Evolutionary conservation across 768 basidiomycete species (phyloP).

Genomic region (Trichaptum fuscoviolaceum): DNA sequence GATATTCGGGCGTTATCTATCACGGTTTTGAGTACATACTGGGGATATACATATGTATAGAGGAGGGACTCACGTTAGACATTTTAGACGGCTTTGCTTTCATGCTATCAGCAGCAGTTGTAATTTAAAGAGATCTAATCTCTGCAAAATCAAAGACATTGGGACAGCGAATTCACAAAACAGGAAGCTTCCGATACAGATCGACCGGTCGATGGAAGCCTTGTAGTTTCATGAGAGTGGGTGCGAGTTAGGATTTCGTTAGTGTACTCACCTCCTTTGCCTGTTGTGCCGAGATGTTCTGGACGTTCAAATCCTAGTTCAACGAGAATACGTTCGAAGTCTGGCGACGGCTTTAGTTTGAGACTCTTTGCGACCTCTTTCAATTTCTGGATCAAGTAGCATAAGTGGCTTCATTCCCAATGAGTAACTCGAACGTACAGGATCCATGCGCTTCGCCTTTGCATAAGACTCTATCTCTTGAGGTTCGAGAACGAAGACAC

Average conservation of each 20-base stretch:
- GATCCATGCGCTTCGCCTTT: conserved; percentile 67
- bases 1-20: conserved; percentile 74
- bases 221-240: conserved; percentile 17
- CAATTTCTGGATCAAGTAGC: conserved; percentile 36
- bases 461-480: conserved; percentile 83
- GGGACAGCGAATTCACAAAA: too few relatives aligned
- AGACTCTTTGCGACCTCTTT: conserved; percentile 60
- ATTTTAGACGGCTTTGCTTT: neutral
- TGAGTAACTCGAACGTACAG: conserved; percentile 29
- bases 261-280: conserved; percentile 55
- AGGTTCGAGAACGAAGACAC: conserved; percentile 73
- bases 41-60: neutral
- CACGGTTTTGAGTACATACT: conserved; percentile 54
- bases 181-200: conserved; percentile 44
- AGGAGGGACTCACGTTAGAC: neutral
- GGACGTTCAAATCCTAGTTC: conserved; percentile 58
- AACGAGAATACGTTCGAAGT: conserved; percentile 50
- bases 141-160: neutral
- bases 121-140: neutral
- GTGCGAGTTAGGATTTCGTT: conserved; percentile 6
- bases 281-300: conserved; percentile 45
- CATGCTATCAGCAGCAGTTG: neutral
- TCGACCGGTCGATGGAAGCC: conserved; percentile 63
- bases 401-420: neutral
- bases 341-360: conserved; percentile 53